Base-by-base conservation (phyloP, 441 rosid species). In the Lagerstroemia fauriei region DNA sequence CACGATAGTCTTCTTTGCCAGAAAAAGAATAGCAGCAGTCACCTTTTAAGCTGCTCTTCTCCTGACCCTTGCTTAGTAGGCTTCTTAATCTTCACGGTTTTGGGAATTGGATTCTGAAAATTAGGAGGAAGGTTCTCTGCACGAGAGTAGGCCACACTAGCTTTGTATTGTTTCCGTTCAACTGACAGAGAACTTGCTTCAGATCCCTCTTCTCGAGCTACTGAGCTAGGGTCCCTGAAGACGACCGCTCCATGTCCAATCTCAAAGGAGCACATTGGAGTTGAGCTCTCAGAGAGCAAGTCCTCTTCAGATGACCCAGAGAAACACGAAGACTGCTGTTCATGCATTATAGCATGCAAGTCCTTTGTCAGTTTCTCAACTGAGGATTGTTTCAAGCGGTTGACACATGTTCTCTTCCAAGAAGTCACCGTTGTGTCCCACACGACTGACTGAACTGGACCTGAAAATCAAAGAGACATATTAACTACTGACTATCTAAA, bases 231-330 rank as follows among this genome's bases (percentile, higher is more conserved):
- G 86, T 94, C 91, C 88, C 90, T 91, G 77, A 96, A 93, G 68
- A 96, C 93, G 84, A 96, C 94, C 84, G 97, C 91, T 87, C 99
- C 99, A 90, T 96, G 97, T 75, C 98, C 98, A 85, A 95, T 91
- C 92, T 96, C 99, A 84, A 94, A 93, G 86, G 99, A 95, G 61
- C 95, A 95, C 98, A 95, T 91, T 57, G 99, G 96, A 75, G 92
- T 94, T 81, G 89, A 95, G 83, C 92, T 93, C 82, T 91, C 98
- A 69, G 93, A 89, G 85, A 96, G 96, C 89, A 96, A 93, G 86
- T 96, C 97, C 83, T 94, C 98, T 66, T 94, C 95, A 24, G 97
- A 95, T 75, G 96, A 89, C 78, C 89, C 95, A 74, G 99, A 96
- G 84, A 93, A 90, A 87, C 93, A 93, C 7, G 95, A 96, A 24